Evolutionary conservation across 169 alveolate genomes (phyloP).

Genomic region (Cryptosporidium sp.): DNA sequence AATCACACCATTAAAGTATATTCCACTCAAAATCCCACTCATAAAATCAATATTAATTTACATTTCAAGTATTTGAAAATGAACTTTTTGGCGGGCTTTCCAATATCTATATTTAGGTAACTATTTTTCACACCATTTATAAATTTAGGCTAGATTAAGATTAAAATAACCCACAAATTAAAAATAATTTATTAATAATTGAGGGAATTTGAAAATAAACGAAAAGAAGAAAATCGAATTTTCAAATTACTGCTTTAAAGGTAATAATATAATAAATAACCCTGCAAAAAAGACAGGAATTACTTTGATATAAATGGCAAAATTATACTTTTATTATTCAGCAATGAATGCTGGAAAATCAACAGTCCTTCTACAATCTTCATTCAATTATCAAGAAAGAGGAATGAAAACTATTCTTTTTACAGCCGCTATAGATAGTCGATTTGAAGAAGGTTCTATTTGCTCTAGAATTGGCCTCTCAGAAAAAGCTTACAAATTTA

Average conservation of each 20-base stretch:
- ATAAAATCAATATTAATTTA: background rate
- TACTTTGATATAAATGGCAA: conserved; percentile 11
- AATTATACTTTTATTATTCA: conserved; percentile 54
- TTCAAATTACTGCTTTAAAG: background rate
- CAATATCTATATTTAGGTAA: background rate
- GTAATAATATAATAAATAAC: background rate
- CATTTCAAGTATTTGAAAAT: conserved; percentile 12
- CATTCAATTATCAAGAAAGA: conserved; percentile 54
- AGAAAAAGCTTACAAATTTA: conserved; percentile 12
- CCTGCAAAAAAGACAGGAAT: background rate
- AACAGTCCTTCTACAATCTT: conserved; percentile 55
- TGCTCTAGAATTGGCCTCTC: conserved; percentile 65
- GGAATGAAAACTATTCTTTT: conserved; percentile 59
- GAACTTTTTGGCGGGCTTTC: background rate
- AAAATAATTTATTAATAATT: background rate
- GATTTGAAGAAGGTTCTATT: conserved; percentile 4
- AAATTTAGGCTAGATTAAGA: background rate
- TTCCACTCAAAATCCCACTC: background rate
- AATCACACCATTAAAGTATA: background rate
- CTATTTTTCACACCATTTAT: background rate
- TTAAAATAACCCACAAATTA: background rate
- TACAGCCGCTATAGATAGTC: background rate
- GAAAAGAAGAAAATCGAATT: background rate
- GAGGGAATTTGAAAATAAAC: background rate
- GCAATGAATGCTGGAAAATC: conserved; percentile 76